Evolutionary conservation across 139 green algal species (phyloP), one percentile per base, ranked within the genome.

Genomic region (Microglena sp.): DNA sequence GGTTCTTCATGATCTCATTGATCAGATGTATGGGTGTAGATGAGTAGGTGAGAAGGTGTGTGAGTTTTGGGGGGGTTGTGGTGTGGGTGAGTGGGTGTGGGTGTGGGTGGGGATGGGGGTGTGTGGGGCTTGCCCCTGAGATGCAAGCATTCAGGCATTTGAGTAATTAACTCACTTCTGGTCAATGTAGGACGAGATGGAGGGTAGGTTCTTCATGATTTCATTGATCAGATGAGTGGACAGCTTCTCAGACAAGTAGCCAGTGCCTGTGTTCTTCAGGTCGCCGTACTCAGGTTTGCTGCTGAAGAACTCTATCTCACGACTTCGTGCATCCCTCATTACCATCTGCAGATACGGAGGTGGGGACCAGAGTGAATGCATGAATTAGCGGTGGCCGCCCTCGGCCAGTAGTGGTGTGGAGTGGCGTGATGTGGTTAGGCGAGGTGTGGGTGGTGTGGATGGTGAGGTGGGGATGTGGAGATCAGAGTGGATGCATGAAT

Each of bases 221-320:
- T 87, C 80, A 30, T 75, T 71, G 62, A 93, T 84, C 40, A 95
- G 76, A 66, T 90, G 84, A 0, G 67, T 82, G 66, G 71, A 84
- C 40, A 96, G 78, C 69, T 95, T 91, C 4, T 83, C 69, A 4
- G 84, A 70, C 55, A 96, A 70, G 71, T 86, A 89, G 34, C 57
- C 71, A 5, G 85, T 95, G 60, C 89, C 87, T 1, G 26, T 72
- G 45, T 79, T 85, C 29, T 68, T 57, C 33, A 84, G 75, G 64
- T 84, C 74, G 22, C 67, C 62, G 62, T 81, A 79, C 50, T 66
- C 65, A 8, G 59, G 33, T 45, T 63, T 73, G 34, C 55, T 30
- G 22, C 58, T 74, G 83, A 97, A 97, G 74, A 95, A 97, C 3
- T 89, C 77, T 55, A 81, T 71, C 77, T 96, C 89, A 31, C 64